These are phyloP conservation scores for Aristolochia californica DNA, from an alignment of 164 flowering plant genomes.

Conservation along the genomic window DNA sequence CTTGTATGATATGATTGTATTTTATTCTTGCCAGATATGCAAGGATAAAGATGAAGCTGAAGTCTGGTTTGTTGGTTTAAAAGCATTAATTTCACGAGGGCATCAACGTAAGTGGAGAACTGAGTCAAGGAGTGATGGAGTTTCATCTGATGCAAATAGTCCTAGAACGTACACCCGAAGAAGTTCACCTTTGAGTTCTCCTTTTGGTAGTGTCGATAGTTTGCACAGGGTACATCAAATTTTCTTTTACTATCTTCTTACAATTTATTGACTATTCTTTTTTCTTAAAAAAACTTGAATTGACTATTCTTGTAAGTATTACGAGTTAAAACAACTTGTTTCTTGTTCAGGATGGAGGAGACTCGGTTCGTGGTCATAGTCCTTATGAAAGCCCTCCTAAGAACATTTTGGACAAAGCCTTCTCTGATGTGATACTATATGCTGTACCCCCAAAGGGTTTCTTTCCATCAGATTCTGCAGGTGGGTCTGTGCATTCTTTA, in stretches of 20 bases:
- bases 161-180: constrained; percentile 85
- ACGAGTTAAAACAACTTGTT: background rate
- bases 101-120: constrained; percentile 86
- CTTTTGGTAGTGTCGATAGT: constrained; percentile 74
- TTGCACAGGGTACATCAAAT: constrained; percentile 55
- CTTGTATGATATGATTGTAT: constrained; percentile 5
- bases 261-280: background rate
- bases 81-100: constrained; percentile 81
- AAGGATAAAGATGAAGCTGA: constrained; percentile 99
- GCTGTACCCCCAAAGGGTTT: constrained; percentile 84
- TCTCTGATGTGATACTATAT: constrained; percentile 65
- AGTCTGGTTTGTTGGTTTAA: constrained; percentile 95
- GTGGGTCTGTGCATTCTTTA: constrained; percentile 72
- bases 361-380: constrained; percentile 71
- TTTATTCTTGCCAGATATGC: constrained; percentile 54
- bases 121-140: constrained; percentile 93
- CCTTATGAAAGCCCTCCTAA: constrained; percentile 93
- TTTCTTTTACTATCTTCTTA: constrained; percentile 1
- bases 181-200: constrained; percentile 93
- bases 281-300: no score
- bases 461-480: constrained; percentile 77
- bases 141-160: constrained; percentile 90
- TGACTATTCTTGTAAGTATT: no score
- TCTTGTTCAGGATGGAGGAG: constrained; percentile 58
- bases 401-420: constrained; percentile 66